A percentile compares a stretch with the other conserved stretches of the same genome.
phyloP scores from a whole-genome alignment of 2,329 filamentous ascomycete genomes.

The Stromatinia cepivora region DNA sequence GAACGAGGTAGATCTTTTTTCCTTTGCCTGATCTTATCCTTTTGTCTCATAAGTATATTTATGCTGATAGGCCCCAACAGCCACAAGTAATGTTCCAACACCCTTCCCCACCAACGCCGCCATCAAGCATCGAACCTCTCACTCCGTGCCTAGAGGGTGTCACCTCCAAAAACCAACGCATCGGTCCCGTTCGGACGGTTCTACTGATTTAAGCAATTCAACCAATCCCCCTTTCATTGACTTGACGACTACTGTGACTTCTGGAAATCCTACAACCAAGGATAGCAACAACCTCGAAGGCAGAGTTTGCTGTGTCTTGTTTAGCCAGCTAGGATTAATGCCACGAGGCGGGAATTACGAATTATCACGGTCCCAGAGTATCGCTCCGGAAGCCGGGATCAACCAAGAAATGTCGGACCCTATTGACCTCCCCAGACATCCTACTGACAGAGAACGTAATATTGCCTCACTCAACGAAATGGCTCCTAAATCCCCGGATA shows the following conservation, averaged over 20 bases:
- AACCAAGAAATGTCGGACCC: background rate
- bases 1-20: slow-evolving; percentile 4
- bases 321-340: background rate
- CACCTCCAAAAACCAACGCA: background rate
- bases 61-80: slow-evolving; percentile 6
- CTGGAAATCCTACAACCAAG: no score
- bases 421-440: no score
- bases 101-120: background rate
- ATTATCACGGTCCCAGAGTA: background rate
- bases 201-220: background rate
- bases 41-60: background rate
- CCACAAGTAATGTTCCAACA: background rate
- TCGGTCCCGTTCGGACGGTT: background rate
- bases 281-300: background rate
- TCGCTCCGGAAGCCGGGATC: background rate
- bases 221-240: background rate
- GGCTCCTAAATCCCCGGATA: background rate
- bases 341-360: background rate
- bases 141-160: background rate
- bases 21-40: background rate
- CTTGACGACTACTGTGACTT: background rate
- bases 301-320: background rate
- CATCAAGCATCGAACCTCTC: background rate
- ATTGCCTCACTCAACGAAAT: background rate
- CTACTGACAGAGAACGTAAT: background rate